Base-by-base conservation (phyloP, 495 filamentous ascomycete species). In the Tuber brumale region DNA sequence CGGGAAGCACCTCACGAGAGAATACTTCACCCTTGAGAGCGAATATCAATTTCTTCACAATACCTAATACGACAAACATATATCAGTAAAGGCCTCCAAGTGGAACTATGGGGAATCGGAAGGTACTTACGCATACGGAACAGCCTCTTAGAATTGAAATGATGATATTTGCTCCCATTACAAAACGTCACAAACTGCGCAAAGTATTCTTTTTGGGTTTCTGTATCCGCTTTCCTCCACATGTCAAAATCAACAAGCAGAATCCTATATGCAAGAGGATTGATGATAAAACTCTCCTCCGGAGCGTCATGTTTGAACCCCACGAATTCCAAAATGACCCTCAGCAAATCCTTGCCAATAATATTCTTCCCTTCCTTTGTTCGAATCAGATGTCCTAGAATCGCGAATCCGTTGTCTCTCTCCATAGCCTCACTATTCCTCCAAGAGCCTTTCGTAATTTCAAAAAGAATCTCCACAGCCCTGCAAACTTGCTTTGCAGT, bases 351-450 rank as follows among this genome's bases (percentile, higher is more conserved):
- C 82, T 76, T 77, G 37, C 82, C 82, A 37, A 74, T 81, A 75
- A 83, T 72, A 14, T 75, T 72, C 42, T 71, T 77, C 19, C 80
- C 75, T 72, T 82, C 72, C 48, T 83, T 83, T 76, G 82, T 87
- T 85, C 74, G 84, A 83, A 77, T 82, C 78, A 76, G 83, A 76
- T 76, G 84, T 77, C 91, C 92, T 45, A 98, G 86, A n/a, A 97
- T 91, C 21, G 92, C 91, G 83, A 97, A 99, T 18, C 94, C 95
- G 81, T 94, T 97, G 74, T 97, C 94, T 82, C 90, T 90, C 84
- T 99, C 95, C 93, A 99, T 97, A 71, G 95, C 94, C 84, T 99
- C 95, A 80, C 96, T 98, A 78, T 97, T 98, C 79, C 95, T 89
- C 95, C 95, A 99, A 83, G 91, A 97, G 70, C 91, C 90, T 81